A percentile compares a stretch with the other conserved stretches of the same genome.
These are phyloP conservation scores for Eimeria praecox DNA, from an alignment of 169 alveolate genomes.

Conservation along the genomic window DNA sequence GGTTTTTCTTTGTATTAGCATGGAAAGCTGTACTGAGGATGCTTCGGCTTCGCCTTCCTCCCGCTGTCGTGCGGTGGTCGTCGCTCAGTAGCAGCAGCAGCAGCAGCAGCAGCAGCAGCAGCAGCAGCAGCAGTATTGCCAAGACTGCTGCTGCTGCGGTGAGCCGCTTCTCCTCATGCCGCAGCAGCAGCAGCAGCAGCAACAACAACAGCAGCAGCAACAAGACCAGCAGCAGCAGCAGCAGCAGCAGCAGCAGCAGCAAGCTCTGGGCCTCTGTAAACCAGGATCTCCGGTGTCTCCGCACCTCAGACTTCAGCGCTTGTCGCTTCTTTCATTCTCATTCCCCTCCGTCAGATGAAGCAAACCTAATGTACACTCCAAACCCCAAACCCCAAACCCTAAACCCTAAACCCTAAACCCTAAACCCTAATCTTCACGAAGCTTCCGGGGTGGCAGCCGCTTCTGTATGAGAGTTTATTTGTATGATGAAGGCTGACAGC, in stretches of 20 bases:
- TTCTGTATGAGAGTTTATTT: not conserved
- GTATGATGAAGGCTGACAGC: not conserved
- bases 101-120: slow-evolving; percentile 11
- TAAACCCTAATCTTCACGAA: not conserved
- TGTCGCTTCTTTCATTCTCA: not conserved
- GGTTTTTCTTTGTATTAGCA: no score
- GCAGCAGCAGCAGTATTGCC: not conserved
- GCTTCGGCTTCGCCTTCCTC: not conserved
- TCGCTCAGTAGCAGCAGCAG: not conserved
- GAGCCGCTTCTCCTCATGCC: not conserved
- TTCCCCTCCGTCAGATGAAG: not conserved
- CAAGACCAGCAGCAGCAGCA: slow-evolving; percentile 9
- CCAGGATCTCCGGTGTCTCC: not conserved
- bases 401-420: slow-evolving; percentile 4
- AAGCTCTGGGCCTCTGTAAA: no score
- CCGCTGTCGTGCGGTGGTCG: not conserved
- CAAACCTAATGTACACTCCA: not conserved
- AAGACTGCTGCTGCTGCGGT: not conserved
- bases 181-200: no score
- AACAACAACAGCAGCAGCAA: not conserved
- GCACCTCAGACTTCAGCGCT: not conserved
- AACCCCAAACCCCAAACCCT: not conserved
- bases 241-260: no score
- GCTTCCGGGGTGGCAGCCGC: not conserved
- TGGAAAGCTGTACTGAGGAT: not conserved